Percentiles rank a stretch among this genome's conserved stretches.
Evolutionary conservation across 2,329 filamentous ascomycete species (phyloP).

Genomic region (Lachnellula subtilissima): DNA sequence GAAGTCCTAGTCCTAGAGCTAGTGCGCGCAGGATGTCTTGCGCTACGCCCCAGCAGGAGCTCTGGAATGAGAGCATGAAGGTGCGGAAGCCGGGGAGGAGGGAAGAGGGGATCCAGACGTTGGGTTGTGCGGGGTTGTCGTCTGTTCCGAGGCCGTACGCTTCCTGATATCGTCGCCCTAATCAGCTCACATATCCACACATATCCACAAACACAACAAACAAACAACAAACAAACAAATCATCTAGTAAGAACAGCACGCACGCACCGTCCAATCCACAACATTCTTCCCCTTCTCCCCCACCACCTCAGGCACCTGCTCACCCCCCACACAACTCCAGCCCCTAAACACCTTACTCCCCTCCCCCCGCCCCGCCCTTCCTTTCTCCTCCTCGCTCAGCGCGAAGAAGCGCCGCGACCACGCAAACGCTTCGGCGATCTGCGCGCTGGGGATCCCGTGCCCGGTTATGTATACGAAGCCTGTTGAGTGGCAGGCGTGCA

Average conservation of each 20-base stretch:
- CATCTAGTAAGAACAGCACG: no score
- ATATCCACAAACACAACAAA: no score
- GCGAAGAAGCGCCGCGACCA: constrained; percentile 10
- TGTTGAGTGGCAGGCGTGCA: constrained; percentile 9
- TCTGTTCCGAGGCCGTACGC: constrained; percentile 47
- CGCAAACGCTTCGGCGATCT: constrained; percentile 6
- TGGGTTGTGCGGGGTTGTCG: constrained; percentile 36
- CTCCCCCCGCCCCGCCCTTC: not conserved
- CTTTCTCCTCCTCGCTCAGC: constrained; percentile 6
- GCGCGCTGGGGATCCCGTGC: constrained; percentile 4
- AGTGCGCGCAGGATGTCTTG: constrained; percentile 7
- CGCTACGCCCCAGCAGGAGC: constrained; percentile 5
- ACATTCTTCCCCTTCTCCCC: constrained; percentile 1
- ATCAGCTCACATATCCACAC: no score
- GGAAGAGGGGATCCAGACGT: constrained; percentile 42
- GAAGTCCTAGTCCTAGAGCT: constrained; percentile 7
- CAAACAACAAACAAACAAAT: no score
- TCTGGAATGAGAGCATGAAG: constrained; percentile 39
- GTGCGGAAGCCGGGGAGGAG: constrained; percentile 40
- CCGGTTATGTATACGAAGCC: constrained; percentile 16
- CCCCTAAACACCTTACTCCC: constrained; percentile 5
- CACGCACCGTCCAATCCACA: constrained; percentile 8
- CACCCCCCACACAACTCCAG: constrained; percentile 8
- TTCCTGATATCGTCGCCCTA: constrained; percentile 36
- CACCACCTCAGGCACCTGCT: constrained; percentile 2